phyloP scores from a whole-genome alignment of 2,329 filamentous ascomycete species.

The Celoporthe dispersa region DNA sequence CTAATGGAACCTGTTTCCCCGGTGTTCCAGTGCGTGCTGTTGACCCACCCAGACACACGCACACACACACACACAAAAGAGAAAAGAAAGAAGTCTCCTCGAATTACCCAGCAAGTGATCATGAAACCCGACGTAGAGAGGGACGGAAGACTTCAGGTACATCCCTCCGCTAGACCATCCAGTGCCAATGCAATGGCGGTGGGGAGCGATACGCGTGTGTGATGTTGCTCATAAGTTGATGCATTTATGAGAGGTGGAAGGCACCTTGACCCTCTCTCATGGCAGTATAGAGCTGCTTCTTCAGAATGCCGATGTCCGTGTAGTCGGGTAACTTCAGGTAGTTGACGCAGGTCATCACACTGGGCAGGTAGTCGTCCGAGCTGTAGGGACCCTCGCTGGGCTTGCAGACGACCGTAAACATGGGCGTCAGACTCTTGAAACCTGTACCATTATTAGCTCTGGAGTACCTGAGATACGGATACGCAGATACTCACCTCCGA shows the following conservation, averaged over 20 bases:
- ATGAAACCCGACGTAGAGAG: constrained; percentile 13
- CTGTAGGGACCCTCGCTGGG: constrained; percentile 93
- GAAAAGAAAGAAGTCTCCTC: background rate
- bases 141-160: background rate
- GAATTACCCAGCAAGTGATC: constrained; percentile 21
- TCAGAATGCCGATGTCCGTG: constrained; percentile 75
- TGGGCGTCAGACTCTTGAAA: constrained; percentile 94
- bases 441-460: constrained; percentile 62
- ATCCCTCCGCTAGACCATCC: constrained; percentile 10
- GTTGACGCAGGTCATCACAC: constrained; percentile 99
- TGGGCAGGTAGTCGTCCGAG: constrained; percentile 97
- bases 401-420: constrained; percentile 99
- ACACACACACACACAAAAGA: background rate
- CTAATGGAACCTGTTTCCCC: constrained; percentile 25
- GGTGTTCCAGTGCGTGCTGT: constrained; percentile 15
- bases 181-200: constrained; percentile 4
- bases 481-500: constrained; percentile 75
- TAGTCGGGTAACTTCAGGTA: constrained; percentile 98
- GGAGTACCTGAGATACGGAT: background rate
- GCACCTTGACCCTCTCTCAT: constrained; percentile 96
- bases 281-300: constrained; percentile 77
- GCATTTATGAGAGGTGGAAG: constrained; percentile 83
- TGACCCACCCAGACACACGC: constrained; percentile 24
- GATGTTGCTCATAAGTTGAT: background rate
- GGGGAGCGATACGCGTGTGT: constrained; percentile 5